Evolutionary conservation across 2,329 filamentous ascomycete genomes (phyloP), one percentile per base, ranked within the genome.

Genomic region (Ophiocordyceps polyrhachis-furcata): DNA sequence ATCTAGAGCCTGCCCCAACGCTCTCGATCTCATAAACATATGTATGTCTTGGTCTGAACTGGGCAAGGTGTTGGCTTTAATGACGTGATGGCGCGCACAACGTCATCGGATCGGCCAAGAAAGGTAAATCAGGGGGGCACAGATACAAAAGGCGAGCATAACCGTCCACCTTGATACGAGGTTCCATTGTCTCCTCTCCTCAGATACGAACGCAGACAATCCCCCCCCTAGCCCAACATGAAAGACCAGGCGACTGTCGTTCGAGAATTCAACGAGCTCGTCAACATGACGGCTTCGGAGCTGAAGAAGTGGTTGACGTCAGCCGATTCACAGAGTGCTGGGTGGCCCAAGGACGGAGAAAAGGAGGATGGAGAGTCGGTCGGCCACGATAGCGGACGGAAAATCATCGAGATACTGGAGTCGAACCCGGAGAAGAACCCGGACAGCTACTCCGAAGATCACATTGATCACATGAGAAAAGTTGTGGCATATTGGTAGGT

Each of bases 231-330:
- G n/a, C 35, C 25, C 40, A 42, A 8, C 19, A 56, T 54, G 45
- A 54, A 55, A 46, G 48, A 50, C 25, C 50, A 49, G 25, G 52
- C 57, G 2, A 54, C 58, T 29, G 57, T 61, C 37, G 55, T 60
- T 49, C 68, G 70, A 43, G 76, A 81, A 55, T 82, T 80, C 65
- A 79, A 81, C 49, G 66, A 73, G 37, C 59, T 79, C 42, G 74
- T 81, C 56, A 81, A 81, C 57, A 81, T 82, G 76, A 69, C 66
- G 12, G 63, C 74, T 2, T 57, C 65, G 2, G 76, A 81, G 49
- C 66, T 82, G 15, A 67, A 76, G 51, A 62, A 68, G 21, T 81
- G 77, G 78, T 67, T 81, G 21, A 66, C 72, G 49, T 65, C 68
- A 7, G 66, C 71, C n/a, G 67, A 74, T 29, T 80, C 74, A 11